Evolutionary conservation across 139 green algal species (phyloP).

Genomic region (Eudorina sp.): DNA sequence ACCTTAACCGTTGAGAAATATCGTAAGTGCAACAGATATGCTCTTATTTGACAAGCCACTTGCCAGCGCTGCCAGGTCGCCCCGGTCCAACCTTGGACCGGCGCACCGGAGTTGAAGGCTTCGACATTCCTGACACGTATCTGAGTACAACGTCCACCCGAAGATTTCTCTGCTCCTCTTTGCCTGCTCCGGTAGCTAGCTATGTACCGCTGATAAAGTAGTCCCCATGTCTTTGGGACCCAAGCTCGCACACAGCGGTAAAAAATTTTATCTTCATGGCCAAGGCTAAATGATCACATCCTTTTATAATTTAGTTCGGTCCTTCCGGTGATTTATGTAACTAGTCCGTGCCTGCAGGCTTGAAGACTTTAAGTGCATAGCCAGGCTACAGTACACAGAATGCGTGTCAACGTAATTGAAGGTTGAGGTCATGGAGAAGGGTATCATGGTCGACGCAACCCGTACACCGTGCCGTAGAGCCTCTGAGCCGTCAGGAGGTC

Average conservation of each 20-base stretch:
- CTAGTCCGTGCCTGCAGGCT: too few relatives aligned
- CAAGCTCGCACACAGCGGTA: neutral
- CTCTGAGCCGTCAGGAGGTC: too few relatives aligned
- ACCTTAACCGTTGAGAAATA: neutral
- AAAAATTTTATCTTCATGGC: neutral
- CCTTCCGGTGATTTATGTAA: too few relatives aligned
- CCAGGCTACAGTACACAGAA: too few relatives aligned
- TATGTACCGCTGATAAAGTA: neutral
- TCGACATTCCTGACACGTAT: constrained; percentile 2
- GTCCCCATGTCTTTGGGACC: neutral
- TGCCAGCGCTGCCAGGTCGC: constrained; percentile 6
- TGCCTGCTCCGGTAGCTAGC: too few relatives aligned
- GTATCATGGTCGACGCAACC: too few relatives aligned
- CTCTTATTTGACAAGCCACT: neutral
- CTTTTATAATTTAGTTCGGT: neutral
- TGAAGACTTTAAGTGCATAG: too few relatives aligned
- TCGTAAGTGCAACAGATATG: neutral
- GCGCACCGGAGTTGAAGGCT: constrained; percentile 30
- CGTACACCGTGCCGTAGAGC: too few relatives aligned
- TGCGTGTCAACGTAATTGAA: too few relatives aligned
- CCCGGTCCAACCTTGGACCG: constrained; percentile 30
- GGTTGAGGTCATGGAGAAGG: too few relatives aligned
- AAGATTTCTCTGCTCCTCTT: neutral
- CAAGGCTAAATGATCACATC: neutral
- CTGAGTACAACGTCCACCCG: neutral